Evolutionary conservation across 1,139 yeast genomes (phyloP).

Genomic region (Geotrichum histeridarum): DNA sequence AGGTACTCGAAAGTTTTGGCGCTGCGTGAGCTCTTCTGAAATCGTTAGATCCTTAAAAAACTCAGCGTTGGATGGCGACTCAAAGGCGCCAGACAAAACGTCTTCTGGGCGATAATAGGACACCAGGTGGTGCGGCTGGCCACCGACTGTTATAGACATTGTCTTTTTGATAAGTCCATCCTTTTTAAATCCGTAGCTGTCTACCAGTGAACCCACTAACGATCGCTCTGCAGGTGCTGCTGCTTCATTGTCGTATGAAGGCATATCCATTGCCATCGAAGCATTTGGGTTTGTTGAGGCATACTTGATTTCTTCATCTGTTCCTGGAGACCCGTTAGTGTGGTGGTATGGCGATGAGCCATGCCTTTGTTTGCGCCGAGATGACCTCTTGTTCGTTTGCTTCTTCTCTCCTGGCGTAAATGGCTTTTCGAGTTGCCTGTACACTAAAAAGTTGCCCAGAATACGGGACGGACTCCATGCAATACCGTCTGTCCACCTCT

Average conservation of each 20-base stretch:
- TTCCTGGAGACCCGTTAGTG: not conserved
- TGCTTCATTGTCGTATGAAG: not conserved
- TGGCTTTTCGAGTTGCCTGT: constrained; percentile 66
- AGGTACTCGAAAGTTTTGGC: constrained; percentile 49
- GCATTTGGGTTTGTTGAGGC: constrained; percentile 8
- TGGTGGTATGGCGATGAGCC: constrained; percentile 8
- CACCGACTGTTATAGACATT: constrained; percentile 51
- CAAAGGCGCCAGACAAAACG: constrained; percentile 53
- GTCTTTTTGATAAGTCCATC: constrained; percentile 82
- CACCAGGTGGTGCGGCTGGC: constrained; percentile 56
- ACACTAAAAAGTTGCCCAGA: constrained; percentile 74
- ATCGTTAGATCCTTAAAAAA: constrained; percentile 50
- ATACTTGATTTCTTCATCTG: constrained; percentile 5
- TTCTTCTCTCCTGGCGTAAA: constrained; percentile 43
- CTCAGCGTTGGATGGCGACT: constrained; percentile 54
- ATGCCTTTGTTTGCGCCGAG: constrained; percentile 6
- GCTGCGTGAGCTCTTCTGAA: constrained; percentile 57
- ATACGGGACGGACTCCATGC: constrained; percentile 90
- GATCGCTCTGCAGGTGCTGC: constrained; percentile 32
- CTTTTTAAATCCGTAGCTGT: constrained; percentile 63
- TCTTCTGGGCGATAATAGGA: constrained; percentile 75
- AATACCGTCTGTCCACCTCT: constrained; percentile 92
- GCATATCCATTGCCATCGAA: not conserved
- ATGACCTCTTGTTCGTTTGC: constrained; percentile 32
- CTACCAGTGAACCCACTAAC: constrained; percentile 53